Evolutionary conservation across 2,329 filamentous ascomycete genomes (phyloP), one percentile per base, ranked within the genome.

Genomic region (Colletotrichum sp.): DNA sequence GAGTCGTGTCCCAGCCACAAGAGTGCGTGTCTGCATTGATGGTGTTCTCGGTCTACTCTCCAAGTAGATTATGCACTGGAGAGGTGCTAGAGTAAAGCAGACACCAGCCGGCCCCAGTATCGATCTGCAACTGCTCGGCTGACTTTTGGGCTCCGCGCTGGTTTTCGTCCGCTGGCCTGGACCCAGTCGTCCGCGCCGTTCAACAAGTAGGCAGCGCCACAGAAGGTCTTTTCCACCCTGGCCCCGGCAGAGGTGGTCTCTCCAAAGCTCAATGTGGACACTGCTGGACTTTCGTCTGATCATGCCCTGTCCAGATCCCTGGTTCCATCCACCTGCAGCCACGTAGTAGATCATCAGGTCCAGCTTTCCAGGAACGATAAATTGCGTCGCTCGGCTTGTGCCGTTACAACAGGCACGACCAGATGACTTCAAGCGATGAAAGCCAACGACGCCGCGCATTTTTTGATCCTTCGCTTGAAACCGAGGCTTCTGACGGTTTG

Each of bases 201-300:
- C 66, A 52, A 24, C 57, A 52, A 12, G n/a, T 24, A 52, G 43
- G 43, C 43, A 48, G 34, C 74, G 66, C 71, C 71, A 63, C 38
- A 71, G 30, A 38, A 74, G 26, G 66, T 55, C 70, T 71, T 63
- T 60, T 32, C 61, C 67, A 71, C 58, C 71, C 66, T 30, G 60
- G 61, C 55, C 71, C 72, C 36, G 60, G 71, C 36, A 74, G 36
- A 63, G 52, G 67, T 36, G 24, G 55, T 71, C 43, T 70, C 60
- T 61, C 36, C n/a, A 52, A 52, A 60, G 60, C 32, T 55, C 26
- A 48, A 24, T 24, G 36, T 65, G 71, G 43, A 28, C 48, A 60
- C 73, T 32, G 38, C 36, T 21, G 36, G 36, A 32, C 52, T 66
- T 52, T 75, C 52, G 66, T 76, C 72, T 75, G 67, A 75, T 76